Base-by-base conservation (phyloP, 139 green algal species). In the Volvox africanus region DNA sequence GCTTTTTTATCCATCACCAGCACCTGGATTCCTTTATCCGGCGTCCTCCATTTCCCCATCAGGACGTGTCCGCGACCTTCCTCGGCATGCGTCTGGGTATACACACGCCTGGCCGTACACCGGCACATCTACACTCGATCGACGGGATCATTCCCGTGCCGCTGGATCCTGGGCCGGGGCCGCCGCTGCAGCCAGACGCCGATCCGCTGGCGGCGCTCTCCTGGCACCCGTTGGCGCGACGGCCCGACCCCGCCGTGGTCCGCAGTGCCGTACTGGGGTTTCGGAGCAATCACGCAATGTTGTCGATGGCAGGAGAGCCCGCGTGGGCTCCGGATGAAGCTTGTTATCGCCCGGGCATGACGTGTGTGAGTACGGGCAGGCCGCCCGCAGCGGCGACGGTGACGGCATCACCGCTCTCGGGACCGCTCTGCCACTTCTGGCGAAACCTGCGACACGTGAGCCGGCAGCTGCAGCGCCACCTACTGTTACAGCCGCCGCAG, bases 51-150 rank as follows among this genome's bases (percentile, higher is more conserved):
- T 26, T 69, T 69, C 62, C 62, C 62, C 17, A 69, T 32, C 69
- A 89, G 85, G 85, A 89, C 69, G 19, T 89, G 19, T 82, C 85
- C 61, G 69, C 85, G 3, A 73, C 85, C 69, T 89, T 89, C 85
- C 44, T 33, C 19, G 69, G 37, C 44, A 82, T 89, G 69, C 85
- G 69, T 2, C 85, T 89, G 44, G 85, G 85, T 44, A 82, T 36
- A 44, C 85, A 89, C 85, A 32, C 18, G 11, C 33, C 69, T 20
- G 85, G 26, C 1, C 85, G 85, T 26, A 89, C 85, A 3, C 85
- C 44, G 3, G 30, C 85, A 1, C 69, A 89, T 71, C 69, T 89
- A n/a, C 85, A 82, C 26, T 33, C 44, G 9, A 71, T 89, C 0
- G 85, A 89, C 68, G 85, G 85, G 2, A 68, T 89, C 37, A 30